phyloP scores from a whole-genome alignment of 768 basidiomycete genomes.

The Leccinellum albellum region DNA sequence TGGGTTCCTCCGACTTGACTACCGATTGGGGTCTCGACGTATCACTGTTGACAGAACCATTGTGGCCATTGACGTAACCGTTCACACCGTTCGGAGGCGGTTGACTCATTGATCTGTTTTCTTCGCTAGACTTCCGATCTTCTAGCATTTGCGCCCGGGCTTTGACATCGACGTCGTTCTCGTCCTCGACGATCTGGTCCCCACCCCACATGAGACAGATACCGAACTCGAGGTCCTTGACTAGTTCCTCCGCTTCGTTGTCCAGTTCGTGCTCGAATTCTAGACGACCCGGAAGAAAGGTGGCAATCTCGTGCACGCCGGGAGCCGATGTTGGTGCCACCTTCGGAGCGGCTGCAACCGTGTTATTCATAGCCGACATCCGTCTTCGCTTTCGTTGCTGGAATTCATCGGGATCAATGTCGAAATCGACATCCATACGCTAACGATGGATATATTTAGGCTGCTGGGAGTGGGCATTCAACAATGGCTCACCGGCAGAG shows the following conservation, averaged over 20 bases:
- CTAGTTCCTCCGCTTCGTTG: slow-evolving; percentile 92
- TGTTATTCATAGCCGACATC: slow-evolving; percentile 74
- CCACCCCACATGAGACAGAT: slow-evolving; percentile 84
- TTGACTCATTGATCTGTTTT: slow-evolving; percentile 21
- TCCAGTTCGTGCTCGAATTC: slow-evolving; percentile 98
- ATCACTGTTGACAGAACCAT: slow-evolving; percentile 35
- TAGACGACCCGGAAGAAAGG: slow-evolving; percentile 92
- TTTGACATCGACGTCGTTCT: slow-evolving; percentile 70
- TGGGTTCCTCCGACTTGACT: slow-evolving; percentile 45
- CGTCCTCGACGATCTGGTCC: slow-evolving; percentile 73
- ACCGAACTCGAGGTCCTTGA: slow-evolving; percentile 96
- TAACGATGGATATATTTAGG: neutral
- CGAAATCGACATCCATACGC: slow-evolving; percentile 55
- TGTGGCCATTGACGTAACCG: slow-evolving; percentile 33
- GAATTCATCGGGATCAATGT: slow-evolving; percentile 77
- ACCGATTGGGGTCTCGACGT: slow-evolving; percentile 24
- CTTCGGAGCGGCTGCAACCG: slow-evolving; percentile 56
- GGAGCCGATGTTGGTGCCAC: slow-evolving; percentile 84
- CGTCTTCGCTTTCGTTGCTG: slow-evolving; percentile 85
- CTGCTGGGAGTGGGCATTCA: neutral
- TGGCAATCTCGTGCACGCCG: slow-evolving; percentile 86
- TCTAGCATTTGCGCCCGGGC: slow-evolving; percentile 42
- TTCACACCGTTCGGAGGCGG: slow-evolving; percentile 20
- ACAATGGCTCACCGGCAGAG: slow-evolving; percentile 61
- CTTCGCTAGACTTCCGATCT: slow-evolving; percentile 30